These are phyloP conservation scores for Pseudonitzschia multiseries DNA, from an alignment of 108 stramenopile genomes.

Conservation along the genomic window DNA sequence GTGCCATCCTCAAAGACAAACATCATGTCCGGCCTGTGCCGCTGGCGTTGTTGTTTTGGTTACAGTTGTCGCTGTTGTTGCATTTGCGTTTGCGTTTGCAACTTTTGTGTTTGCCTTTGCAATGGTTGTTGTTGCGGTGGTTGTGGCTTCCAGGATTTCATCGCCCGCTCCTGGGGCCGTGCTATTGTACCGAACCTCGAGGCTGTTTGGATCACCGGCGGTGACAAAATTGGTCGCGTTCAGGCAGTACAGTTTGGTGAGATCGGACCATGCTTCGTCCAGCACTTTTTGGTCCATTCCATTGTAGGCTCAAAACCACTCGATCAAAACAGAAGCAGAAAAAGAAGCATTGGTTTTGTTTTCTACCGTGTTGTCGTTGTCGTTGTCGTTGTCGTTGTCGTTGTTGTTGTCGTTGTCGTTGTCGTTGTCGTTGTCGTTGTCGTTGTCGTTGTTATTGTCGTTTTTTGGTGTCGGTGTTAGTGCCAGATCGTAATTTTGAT, in stretches of 20 bases:
- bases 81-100: neutral
- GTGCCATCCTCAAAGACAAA: conserved; percentile 26
- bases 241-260: neutral
- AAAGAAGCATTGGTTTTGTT: too few relatives aligned
- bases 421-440: neutral
- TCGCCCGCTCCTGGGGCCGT: neutral
- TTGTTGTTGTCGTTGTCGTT: neutral
- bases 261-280: neutral
- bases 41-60: too few relatives aligned
- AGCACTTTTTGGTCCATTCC: conserved; percentile 12
- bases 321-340: neutral
- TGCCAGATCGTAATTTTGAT: conserved; percentile 7
- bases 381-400: too few relatives aligned
- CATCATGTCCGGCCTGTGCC: conserved; percentile 4
- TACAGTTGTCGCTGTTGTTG: neutral
- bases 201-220: too few relatives aligned
- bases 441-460: neutral
- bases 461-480: too few relatives aligned
- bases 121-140: neutral
- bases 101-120: neutral
- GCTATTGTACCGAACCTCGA: neutral
- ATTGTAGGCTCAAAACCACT: conserved; percentile 16
- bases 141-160: conserved; percentile 20
- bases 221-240: conserved; percentile 13
- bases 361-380: too few relatives aligned